These are phyloP conservation scores for Eucalyptus albens DNA, from an alignment of 345 rosid genomes.

Conservation along the genomic window DNA sequence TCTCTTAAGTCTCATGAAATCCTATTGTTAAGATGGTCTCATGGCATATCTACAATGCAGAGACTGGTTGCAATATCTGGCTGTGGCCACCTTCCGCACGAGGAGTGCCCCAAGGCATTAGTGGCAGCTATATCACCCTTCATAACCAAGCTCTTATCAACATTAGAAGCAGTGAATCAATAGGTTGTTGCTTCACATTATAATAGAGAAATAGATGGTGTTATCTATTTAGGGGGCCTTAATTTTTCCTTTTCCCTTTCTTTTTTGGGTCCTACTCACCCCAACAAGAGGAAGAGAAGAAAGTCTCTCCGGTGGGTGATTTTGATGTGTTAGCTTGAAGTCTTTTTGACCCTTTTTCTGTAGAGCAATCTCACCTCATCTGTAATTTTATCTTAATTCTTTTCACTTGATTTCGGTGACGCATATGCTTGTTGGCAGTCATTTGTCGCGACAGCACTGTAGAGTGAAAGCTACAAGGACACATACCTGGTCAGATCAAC, in stretches of 20 bases:
- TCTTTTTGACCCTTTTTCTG: neutral
- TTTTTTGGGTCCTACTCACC: neutral
- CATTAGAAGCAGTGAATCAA: conserved; percentile 30
- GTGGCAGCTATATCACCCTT: conserved; percentile 82
- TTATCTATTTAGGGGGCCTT: conserved; percentile 1
- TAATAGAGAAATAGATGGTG: conserved; percentile 2
- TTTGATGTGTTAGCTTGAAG: conserved; percentile 12
- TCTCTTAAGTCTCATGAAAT: neutral
- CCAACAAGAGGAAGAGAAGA: conserved; percentile 5
- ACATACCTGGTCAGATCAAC: neutral
- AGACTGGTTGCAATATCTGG: conserved; percentile 92
- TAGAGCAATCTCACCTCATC: conserved; percentile 5
- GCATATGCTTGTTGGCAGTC: neutral
- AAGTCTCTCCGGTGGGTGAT: conserved; percentile 20
- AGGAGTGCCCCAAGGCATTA: conserved; percentile 91
- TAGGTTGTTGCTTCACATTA: conserved; percentile 18
- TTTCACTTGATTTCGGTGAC: neutral
- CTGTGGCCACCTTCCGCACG: conserved; percentile 97
- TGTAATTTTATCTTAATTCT: neutral
- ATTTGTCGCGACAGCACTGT: neutral
- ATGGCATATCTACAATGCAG: conserved; percentile 22
- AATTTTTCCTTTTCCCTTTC: neutral
- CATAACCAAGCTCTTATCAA: conserved; percentile 46
- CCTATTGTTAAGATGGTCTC: neutral
- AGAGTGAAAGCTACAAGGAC: neutral